A percentile compares a stretch with the other conserved stretches of the same genome.
phyloP scores from a whole-genome alignment of 2,329 filamentous ascomycete genomes.

The Sarocladiaceae sp. region DNA sequence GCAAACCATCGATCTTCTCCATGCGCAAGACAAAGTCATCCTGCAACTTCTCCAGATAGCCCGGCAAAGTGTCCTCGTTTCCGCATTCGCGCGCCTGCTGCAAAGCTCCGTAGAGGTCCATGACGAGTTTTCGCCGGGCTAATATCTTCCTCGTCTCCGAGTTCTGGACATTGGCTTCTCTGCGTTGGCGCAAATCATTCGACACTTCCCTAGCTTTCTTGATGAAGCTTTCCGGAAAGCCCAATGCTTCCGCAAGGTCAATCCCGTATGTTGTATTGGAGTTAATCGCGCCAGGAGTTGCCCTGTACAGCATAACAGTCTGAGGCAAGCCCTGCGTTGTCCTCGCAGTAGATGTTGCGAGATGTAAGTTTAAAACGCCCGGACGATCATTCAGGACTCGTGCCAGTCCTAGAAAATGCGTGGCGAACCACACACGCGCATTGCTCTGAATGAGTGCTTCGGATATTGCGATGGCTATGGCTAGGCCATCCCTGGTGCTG shows the following conservation, averaged over 20 bases:
- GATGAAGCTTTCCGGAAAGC: constrained; percentile 65
- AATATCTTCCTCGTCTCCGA: constrained; percentile 55
- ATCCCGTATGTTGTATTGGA: constrained; percentile 75
- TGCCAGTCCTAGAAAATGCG: constrained; percentile 83
- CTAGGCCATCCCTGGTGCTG: constrained; percentile 80
- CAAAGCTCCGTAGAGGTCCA: constrained; percentile 70
- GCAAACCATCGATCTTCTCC: constrained; percentile 54
- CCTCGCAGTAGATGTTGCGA: constrained; percentile 62
- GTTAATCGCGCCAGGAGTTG: constrained; percentile 65
- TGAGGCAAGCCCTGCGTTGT: constrained; percentile 46
- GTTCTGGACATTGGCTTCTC: constrained; percentile 53
- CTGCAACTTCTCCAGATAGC: constrained; percentile 41
- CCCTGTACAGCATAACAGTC: constrained; percentile 86
- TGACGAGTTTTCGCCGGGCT: constrained; percentile 66
- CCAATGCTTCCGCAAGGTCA: constrained; percentile 70
- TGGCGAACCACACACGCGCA: constrained; percentile 86
- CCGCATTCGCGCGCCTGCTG: constrained; percentile 60
- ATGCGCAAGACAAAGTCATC: constrained; percentile 71
- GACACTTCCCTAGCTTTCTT: constrained; percentile 65
- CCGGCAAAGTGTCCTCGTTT: constrained; percentile 54
- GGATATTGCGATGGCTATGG: constrained; percentile 85
- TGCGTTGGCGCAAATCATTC: constrained; percentile 52
- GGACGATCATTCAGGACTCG: constrained; percentile 68
- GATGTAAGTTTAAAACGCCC: constrained; percentile 79
- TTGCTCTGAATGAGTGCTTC: constrained; percentile 79